Evolutionary conservation across 768 basidiomycete species (phyloP).

Genomic region (Lactifluus pinguis): DNA sequence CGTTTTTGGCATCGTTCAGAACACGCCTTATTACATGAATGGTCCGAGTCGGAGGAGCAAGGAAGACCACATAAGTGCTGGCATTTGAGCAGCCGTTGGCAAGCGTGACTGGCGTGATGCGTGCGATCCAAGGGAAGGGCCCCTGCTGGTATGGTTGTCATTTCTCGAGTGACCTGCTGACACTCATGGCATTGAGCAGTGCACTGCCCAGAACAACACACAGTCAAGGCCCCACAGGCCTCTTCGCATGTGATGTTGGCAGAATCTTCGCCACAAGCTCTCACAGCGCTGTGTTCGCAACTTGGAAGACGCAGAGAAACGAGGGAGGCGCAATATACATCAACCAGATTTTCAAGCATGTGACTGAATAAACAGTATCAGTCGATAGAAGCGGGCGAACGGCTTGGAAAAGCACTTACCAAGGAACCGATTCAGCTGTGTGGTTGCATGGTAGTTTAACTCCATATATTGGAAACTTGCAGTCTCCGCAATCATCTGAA

Average conservation of each 20-base stretch:
- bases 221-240: slow-evolving; percentile 20
- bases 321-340: slow-evolving; percentile 20
- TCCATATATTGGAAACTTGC: slow-evolving; percentile 19
- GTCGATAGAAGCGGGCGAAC: too few species aligned
- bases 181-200: slow-evolving; percentile 24
- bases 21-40: slow-evolving; percentile 24
- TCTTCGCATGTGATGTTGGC: slow-evolving; percentile 17
- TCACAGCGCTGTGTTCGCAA: slow-evolving; percentile 25
- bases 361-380: slow-evolving; percentile 16
- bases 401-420: slow-evolving; percentile 17
- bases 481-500: slow-evolving; percentile 22
- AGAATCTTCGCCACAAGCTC: slow-evolving; percentile 17
- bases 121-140: background rate
- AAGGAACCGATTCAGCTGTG: slow-evolving; percentile 16
- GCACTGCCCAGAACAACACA: slow-evolving; percentile 27
- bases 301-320: slow-evolving; percentile 22
- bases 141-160: background rate
- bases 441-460: slow-evolving; percentile 25
- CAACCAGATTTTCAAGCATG: slow-evolving; percentile 19
- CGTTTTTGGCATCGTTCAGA: slow-evolving; percentile 20
- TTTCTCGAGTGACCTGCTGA: slow-evolving; percentile 15
- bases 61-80: slow-evolving; percentile 24
- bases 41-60: slow-evolving; percentile 22
- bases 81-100: slow-evolving; percentile 25
- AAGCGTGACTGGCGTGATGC: slow-evolving; percentile 23